Evolutionary conservation across 2,329 filamentous ascomycete genomes (phyloP).

Genomic region (Talaromyces pinophilus): DNA sequence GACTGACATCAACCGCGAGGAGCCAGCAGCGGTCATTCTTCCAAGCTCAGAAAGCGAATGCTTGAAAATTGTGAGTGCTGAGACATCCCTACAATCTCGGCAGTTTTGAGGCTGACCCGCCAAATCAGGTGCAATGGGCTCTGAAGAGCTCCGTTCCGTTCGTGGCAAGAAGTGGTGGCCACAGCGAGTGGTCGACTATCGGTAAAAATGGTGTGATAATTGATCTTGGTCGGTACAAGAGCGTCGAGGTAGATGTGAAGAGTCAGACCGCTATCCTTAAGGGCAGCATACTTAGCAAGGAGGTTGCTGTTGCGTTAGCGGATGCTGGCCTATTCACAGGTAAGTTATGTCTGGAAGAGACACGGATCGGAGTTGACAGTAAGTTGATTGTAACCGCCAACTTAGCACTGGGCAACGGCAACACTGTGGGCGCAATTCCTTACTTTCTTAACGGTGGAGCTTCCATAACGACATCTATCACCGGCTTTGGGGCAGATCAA

Average conservation of each 20-base stretch:
- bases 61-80: background rate
- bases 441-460: conserved; percentile 16
- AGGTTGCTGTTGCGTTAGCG: conserved; percentile 1
- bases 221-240: conserved; percentile 5
- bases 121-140: conserved; percentile 8
- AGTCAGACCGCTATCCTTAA: background rate
- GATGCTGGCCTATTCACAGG: conserved; percentile 12
- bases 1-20: conserved; percentile 11
- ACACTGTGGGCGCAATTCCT: conserved; percentile 16
- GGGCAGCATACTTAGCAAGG: conserved; percentile 11
- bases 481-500: conserved; percentile 10
- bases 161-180: conserved; percentile 6
- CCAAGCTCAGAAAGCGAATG: conserved; percentile 2
- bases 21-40: conserved; percentile 6
- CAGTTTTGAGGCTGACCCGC: background rate
- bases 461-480: conserved; percentile 10
- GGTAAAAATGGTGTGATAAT: conserved; percentile 6
- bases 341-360: background rate
- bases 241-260: background rate
- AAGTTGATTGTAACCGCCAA: background rate
- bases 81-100: background rate
- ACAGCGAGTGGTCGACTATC: conserved; percentile 20
- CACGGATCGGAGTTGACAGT: background rate
- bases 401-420: conserved; percentile 14
- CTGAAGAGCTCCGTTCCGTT: conserved; percentile 2